A percentile compares a stretch with the other conserved stretches of the same genome.
Conservation (phyloP, 2,329 filamentous ascomycete genomes). For the Pseudopithomyces maydicus region DNA sequence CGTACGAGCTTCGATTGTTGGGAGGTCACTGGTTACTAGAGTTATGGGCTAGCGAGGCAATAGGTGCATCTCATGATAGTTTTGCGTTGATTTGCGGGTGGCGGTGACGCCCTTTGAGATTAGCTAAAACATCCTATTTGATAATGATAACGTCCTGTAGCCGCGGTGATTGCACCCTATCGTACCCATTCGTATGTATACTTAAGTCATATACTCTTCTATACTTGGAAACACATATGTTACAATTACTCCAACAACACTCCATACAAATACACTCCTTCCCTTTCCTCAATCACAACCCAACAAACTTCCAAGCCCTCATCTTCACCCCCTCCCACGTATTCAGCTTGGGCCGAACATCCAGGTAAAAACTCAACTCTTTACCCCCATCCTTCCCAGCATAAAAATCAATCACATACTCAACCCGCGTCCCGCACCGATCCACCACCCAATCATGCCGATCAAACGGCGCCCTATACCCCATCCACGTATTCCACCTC, state of each 20-base stretch:
- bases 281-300: slow-evolving; percentile 41
- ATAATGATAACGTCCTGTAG: neutral
- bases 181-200: neutral
- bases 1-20: neutral
- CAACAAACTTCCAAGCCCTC: slow-evolving; percentile 56
- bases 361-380: slow-evolving; percentile 66
- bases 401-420: slow-evolving; percentile 99
- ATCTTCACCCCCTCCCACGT: slow-evolving; percentile 65
- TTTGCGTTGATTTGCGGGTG: neutral
- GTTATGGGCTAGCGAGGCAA: neutral
- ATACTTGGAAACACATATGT: neutral
- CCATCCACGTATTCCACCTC: slow-evolving; percentile 78
- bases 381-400: slow-evolving; percentile 65
- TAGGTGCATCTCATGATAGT: slow-evolving; percentile 1
- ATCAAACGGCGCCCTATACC: slow-evolving; percentile 93
- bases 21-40: neutral
- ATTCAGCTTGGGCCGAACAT: slow-evolving; percentile 70
- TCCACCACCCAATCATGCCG: slow-evolving; percentile 97
- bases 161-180: neutral
- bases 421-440: slow-evolving; percentile 80
- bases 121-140: slow-evolving; percentile 4
- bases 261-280: neutral
- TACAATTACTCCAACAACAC: neutral
- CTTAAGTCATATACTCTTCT: too few species aligned
- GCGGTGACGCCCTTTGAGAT: neutral